phyloP scores from a whole-genome alignment of 768 basidiomycete genomes.

The Leccinum olivaceopallidum region DNA sequence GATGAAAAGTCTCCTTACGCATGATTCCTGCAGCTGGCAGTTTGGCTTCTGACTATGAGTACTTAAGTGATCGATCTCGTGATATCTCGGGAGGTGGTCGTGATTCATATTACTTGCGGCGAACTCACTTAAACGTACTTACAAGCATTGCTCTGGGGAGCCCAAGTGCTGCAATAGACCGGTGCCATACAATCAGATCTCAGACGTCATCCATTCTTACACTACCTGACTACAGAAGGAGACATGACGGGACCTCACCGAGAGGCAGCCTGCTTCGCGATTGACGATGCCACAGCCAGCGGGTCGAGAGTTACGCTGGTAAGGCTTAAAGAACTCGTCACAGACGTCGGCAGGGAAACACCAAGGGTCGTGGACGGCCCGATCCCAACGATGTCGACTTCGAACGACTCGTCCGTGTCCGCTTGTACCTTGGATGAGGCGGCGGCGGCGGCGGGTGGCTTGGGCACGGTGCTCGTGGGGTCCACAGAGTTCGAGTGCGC shows the following conservation, averaged over 20 bases:
- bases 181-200: not conserved
- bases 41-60: too few relatives aligned
- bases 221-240: not conserved
- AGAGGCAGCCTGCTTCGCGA: constrained; percentile 12
- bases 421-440: not conserved
- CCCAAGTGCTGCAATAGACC: not conserved
- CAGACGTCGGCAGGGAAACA: constrained; percentile 3
- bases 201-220: not conserved
- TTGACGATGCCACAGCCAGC: constrained; percentile 20
- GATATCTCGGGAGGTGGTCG: not conserved
- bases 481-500: constrained; percentile 7
- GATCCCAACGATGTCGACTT: constrained; percentile 23
- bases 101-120: not conserved
- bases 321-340: not conserved
- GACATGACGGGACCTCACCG: not conserved
- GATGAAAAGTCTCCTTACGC: too few relatives aligned
- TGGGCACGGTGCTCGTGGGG: not conserved
- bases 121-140: too few relatives aligned
- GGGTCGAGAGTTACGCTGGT: constrained; percentile 12
- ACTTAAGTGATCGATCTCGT: too few relatives aligned
- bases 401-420: constrained; percentile 17
- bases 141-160: too few relatives aligned
- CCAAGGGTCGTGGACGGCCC: constrained; percentile 1
- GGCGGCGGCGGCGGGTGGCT: not conserved
- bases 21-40: too few relatives aligned